Percentiles rank a stretch among this genome's conserved stretches.
These are phyloP conservation scores for Trichosporon asahii DNA, from an alignment of 1,284 basidiomycete species.

Conservation along the genomic window DNA sequence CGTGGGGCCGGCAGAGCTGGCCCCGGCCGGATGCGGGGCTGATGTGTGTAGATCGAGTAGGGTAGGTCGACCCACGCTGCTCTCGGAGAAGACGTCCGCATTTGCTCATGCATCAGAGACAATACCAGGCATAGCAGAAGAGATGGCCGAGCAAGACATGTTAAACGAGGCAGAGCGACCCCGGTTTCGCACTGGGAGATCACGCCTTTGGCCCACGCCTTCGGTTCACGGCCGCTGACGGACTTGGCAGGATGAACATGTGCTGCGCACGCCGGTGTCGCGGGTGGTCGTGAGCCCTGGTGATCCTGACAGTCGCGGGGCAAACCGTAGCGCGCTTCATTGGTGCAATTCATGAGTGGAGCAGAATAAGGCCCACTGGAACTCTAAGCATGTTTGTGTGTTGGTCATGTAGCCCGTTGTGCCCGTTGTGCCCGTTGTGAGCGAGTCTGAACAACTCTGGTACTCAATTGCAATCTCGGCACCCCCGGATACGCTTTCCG, in stretches of 20 bases:
- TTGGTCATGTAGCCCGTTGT: neutral
- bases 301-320: neutral
- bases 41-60: neutral
- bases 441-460: neutral
- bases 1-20: neutral
- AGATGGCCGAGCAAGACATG: neutral
- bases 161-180: neutral
- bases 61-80: neutral
- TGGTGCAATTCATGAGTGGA: neutral
- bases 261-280: slow-evolving; percentile 1
- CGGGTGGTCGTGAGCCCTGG: neutral
- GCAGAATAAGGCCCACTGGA: neutral
- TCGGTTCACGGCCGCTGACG: neutral
- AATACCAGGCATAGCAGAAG: neutral
- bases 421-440: no score
- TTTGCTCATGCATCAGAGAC: neutral
- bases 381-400: neutral
- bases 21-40: neutral
- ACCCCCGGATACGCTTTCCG: neutral
- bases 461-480: slow-evolving; percentile 3
- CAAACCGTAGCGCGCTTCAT: neutral
- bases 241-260: neutral
- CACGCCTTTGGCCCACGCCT: neutral
- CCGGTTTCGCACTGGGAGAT: neutral
- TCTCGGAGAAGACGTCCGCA: no score